phyloP scores from a whole-genome alignment of 1,284 basidiomycete species.

The Boletellus dicymbophilus region DNA sequence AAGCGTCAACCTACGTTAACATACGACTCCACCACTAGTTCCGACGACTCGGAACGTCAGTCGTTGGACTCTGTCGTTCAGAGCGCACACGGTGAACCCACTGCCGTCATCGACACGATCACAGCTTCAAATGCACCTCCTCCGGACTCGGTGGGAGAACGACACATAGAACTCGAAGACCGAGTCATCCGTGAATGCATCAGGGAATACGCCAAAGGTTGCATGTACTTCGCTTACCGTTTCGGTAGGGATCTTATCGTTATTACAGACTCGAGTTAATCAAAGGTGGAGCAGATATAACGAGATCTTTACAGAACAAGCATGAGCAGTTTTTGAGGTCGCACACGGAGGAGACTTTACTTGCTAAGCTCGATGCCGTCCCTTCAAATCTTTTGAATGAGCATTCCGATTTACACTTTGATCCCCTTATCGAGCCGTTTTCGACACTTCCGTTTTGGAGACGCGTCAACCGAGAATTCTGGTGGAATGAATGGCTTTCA shows the following conservation, averaged over 20 bases:
- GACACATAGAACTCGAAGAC: conserved; percentile 69
- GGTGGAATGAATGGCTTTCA: conserved; percentile 88
- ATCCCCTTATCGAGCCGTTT: conserved; percentile 67
- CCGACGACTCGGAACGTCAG: conserved; percentile 39
- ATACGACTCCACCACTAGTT: conserved; percentile 11
- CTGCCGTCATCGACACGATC: conserved; percentile 54
- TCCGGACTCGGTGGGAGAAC: conserved; percentile 61
- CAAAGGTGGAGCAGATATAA: conserved; percentile 57
- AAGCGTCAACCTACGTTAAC: conserved; percentile 37
- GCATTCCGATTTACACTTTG: conserved; percentile 43
- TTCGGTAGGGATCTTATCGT: conserved; percentile 54
- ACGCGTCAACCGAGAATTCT: conserved; percentile 80
- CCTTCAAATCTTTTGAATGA: conserved; percentile 9
- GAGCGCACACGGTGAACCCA: conserved; percentile 47
- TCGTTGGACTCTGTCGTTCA: conserved; percentile 55
- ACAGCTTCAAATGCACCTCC: conserved; percentile 58
- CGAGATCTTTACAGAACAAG: conserved; percentile 78
- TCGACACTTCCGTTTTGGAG: conserved; percentile 80
- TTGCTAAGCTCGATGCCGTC: conserved; percentile 56
- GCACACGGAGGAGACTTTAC: conserved; percentile 54
- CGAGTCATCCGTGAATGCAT: conserved; percentile 78
- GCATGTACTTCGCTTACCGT: conserved; percentile 80
- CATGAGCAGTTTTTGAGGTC: conserved; percentile 61
- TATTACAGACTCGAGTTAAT: neutral
- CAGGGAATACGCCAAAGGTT: conserved; percentile 70